Evolutionary conservation across 2,329 filamentous ascomycete genomes (phyloP).

Genomic region (Bipolaris zeicola): DNA sequence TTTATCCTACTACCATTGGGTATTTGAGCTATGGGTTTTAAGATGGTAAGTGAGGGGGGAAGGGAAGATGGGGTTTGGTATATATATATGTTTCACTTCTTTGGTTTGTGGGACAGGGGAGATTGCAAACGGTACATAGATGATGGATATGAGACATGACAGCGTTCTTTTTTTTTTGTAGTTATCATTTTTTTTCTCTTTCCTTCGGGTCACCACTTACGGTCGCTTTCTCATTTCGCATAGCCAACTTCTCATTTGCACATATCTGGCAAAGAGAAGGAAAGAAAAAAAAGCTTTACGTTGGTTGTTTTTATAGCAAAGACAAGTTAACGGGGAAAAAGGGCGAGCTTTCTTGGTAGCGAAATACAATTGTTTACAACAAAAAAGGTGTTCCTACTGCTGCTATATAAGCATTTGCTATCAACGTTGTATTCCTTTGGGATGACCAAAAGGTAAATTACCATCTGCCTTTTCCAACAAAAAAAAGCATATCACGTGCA

Average conservation of each 20-base stretch:
- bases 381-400: background rate
- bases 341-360: background rate
- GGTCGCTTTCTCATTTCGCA: background rate
- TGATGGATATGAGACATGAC: background rate
- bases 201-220: background rate
- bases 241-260: background rate
- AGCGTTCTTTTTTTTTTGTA: no score
- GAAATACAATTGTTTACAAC: background rate
- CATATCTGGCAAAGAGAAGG: background rate
- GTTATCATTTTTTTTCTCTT: background rate
- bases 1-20: constrained; percentile 45
- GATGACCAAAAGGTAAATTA: background rate
- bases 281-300: background rate
- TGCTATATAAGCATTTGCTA: background rate
- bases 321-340: background rate
- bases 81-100: background rate
- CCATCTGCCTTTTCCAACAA: background rate
- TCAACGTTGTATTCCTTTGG: background rate
- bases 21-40: constrained; percentile 43
- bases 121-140: background rate
- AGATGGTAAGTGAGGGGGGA: background rate
- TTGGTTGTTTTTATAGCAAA: background rate
- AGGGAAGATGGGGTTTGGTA: background rate
- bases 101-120: no score
- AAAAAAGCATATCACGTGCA: background rate